Base-by-base conservation (phyloP, 192 early-diverging fungal species). In the Endogone sp. region DNA sequence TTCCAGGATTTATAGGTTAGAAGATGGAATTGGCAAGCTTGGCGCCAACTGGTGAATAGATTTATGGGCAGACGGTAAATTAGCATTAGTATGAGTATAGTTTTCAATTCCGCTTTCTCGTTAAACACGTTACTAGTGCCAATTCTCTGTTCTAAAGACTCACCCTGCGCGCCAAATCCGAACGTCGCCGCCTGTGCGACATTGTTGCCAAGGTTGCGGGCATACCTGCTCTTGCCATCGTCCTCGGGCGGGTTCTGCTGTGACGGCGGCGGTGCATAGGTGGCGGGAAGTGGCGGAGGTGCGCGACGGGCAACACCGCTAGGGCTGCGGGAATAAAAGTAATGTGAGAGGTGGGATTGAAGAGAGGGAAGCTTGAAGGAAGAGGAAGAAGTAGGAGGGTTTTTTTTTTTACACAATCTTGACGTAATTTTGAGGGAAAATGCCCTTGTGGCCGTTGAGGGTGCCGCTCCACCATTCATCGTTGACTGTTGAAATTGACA, bases 401-500 rank as follows among this genome's bases (percentile, higher is more conserved):
- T 6, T 6, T 49, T 11, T 16, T 49, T 11, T 16, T 1, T 49
- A 49, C 37, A 49, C 16, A 49, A 1, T 49, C 37, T 49, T 49
- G 59, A 72, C 70, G 63, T 79, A 66, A 24, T 57, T 72, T 23
- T 58, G 56, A 27, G 77, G 77, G 55, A 79, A 79, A 4, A 75
- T 57, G 54, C 77, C 77, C 11, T 62, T 64, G 13, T 49, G 70
- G 27, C 69, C 72, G 16, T 71, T 57, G 3, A 79, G 26, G 22
- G 58, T 67, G 16, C 77, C 77, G 32, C 73, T 56, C 72, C 69
- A 79, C 77, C 77, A 79, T 29, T 79, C 73, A 56, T 75, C 59
- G 21, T 79, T 74, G 22, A 79, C 77, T 79, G 29, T 59, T 1
- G 2, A 3, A 61, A n/a, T 56, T 25, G n/a, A n/a, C n/a, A n/a